A percentile compares a stretch with the other conserved stretches of the same genome.
phyloP scores from a whole-genome alignment of 495 filamentous ascomycete species.

The Stereocaulon alpinum region DNA sequence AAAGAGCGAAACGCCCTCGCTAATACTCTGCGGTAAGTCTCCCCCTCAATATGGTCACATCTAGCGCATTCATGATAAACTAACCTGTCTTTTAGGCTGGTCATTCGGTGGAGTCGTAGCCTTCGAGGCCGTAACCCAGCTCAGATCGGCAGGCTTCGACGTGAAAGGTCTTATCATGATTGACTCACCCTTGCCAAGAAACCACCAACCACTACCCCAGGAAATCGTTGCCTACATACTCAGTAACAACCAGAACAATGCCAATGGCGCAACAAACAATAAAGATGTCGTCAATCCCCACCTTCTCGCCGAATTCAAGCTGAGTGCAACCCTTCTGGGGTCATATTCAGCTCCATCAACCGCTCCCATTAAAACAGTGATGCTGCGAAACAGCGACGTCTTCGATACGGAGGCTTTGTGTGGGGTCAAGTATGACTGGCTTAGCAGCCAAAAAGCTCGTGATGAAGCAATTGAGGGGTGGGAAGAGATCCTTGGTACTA shows the following conservation, averaged over 20 bases:
- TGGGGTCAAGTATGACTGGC: conserved; percentile 17
- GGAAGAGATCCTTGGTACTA: conserved; percentile 14
- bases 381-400: conserved; percentile 14
- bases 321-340: conserved; percentile 6
- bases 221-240: neutral
- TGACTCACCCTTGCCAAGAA: conserved; percentile 12
- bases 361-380: conserved; percentile 2
- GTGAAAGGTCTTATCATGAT: conserved; percentile 14
- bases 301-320: conserved; percentile 8
- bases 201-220: conserved; percentile 12
- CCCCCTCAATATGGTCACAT: neutral
- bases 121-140: conserved; percentile 5
- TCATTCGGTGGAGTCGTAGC: conserved; percentile 19
- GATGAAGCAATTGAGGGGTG: conserved; percentile 13
- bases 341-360: conserved; percentile 4
- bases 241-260: neutral
- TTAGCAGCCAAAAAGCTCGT: conserved; percentile 8
- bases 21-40: neutral
- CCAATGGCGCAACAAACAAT: neutral
- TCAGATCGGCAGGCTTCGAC: conserved; percentile 1
- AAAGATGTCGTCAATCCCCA: neutral
- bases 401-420: conserved; percentile 17
- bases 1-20: neutral
- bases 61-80: neutral
- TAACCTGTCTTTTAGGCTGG: neutral